Percentiles rank a stretch among this genome's conserved stretches.
phyloP scores from a whole-genome alignment of 1,139 yeast genomes.

The Hemisphaericaspora xylanilytica region DNA sequence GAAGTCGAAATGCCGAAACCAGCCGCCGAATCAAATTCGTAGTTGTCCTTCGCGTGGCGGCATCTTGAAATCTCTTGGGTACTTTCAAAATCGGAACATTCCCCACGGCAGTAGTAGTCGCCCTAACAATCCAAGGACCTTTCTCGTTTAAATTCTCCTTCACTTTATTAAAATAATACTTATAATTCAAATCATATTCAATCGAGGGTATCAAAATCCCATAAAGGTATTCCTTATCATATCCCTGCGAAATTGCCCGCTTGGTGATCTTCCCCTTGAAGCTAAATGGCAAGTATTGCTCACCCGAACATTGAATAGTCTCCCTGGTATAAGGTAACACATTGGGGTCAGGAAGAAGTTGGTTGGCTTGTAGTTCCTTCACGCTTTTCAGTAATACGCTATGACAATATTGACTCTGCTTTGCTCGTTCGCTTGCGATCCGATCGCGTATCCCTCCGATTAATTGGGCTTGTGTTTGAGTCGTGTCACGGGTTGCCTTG shows the following conservation, averaged over 20 bases:
- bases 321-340: constrained; percentile 31
- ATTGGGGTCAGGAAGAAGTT: constrained; percentile 34
- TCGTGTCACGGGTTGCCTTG: background rate
- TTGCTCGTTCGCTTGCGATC: constrained; percentile 11
- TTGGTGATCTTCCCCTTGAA: constrained; percentile 6
- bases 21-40: no score
- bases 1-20: no score
- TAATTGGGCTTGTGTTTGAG: no score
- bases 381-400: constrained; percentile 27
- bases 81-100: constrained; percentile 29
- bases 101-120: constrained; percentile 33
- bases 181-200: constrained; percentile 34
- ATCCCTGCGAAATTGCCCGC: constrained; percentile 15
- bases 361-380: constrained; percentile 26
- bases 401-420: constrained; percentile 10
- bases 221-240: constrained; percentile 35
- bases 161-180: constrained; percentile 23
- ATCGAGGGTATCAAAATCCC: constrained; percentile 36
- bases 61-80: constrained; percentile 21
- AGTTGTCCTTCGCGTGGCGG: no score
- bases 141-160: constrained; percentile 24
- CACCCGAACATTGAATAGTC: constrained; percentile 6
- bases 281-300: constrained; percentile 6
- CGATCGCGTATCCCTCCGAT: no score
- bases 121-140: constrained; percentile 39